These are phyloP conservation scores for Sechiopsis laciniata DNA, from an alignment of 306 rosid genomes.

Conservation along the genomic window DNA sequence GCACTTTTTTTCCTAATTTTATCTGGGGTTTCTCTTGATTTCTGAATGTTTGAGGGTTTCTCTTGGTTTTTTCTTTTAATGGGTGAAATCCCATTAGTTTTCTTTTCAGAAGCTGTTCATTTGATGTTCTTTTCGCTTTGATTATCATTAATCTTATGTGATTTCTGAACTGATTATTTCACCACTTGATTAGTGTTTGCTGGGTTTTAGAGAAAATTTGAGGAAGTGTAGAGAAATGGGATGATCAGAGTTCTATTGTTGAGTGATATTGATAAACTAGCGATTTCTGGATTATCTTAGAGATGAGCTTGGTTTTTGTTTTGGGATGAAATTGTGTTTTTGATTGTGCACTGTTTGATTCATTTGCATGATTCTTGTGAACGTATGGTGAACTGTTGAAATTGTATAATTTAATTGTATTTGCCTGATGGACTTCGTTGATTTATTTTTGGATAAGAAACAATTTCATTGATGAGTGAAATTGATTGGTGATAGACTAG, in stretches of 20 bases:
- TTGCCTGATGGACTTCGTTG: not conserved
- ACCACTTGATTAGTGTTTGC: not conserved
- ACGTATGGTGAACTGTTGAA: not conserved
- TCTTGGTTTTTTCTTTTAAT: not conserved
- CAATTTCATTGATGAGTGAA: too few species aligned
- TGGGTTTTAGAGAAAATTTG: too few species aligned
- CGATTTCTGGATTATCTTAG: not conserved
- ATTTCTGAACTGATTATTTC: slow-evolving; percentile 5
- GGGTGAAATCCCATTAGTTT: not conserved
- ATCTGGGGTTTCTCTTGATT: not conserved
- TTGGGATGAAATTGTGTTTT: not conserved
- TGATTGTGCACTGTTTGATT: slow-evolving; percentile 3
- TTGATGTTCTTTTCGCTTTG: not conserved
- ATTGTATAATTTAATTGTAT: not conserved
- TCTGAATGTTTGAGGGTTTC: not conserved
- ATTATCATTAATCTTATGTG: not conserved
- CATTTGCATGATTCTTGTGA: not conserved
- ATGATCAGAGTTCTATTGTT: not conserved
- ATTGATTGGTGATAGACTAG: too few species aligned
- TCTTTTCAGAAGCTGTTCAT: not conserved
- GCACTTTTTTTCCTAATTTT: not conserved
- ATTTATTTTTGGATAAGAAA: too few species aligned
- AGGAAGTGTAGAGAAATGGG: too few species aligned
- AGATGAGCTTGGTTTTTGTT: not conserved
- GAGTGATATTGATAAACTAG: not conserved